Evolutionary conservation across 139 green algal genomes (phyloP).

Genomic region (Bryopsis sp.): DNA sequence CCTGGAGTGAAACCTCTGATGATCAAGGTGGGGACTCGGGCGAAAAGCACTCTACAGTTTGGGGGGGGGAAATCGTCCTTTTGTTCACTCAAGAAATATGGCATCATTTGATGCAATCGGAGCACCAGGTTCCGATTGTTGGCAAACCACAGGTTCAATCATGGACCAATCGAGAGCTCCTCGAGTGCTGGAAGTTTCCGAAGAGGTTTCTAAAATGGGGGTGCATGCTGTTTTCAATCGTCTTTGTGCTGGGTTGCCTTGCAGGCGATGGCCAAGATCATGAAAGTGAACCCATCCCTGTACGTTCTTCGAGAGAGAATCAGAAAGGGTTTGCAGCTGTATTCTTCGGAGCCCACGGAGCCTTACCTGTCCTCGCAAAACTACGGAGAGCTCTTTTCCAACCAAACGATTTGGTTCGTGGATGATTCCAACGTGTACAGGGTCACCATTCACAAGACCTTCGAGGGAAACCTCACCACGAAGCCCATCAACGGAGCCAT

Average conservation of each 20-base stretch:
- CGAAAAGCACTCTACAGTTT: neutral
- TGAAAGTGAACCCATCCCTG: constrained; percentile 97
- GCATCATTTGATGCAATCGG: neutral
- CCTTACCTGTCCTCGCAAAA: constrained; percentile 97
- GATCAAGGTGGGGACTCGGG: constrained; percentile 43
- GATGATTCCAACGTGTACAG: constrained; percentile 99
- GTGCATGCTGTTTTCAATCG: neutral
- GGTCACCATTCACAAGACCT: constrained; percentile 99
- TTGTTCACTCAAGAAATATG: neutral
- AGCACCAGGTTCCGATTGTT: neutral
- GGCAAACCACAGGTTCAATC: too few relatives aligned
- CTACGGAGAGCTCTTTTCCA: constrained; percentile 97
- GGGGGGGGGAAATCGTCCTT: neutral
- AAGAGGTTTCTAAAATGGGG: neutral
- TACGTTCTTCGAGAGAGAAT: constrained; percentile 98
- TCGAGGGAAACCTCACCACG: constrained; percentile 97
- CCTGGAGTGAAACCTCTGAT: constrained; percentile 92
- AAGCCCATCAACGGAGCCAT: constrained; percentile 99
- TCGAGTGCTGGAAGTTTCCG: too few relatives aligned
- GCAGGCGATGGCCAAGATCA: constrained; percentile 92
- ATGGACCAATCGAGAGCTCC: too few relatives aligned
- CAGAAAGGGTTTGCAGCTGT: constrained; percentile 97
- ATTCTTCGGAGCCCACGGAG: constrained; percentile 96
- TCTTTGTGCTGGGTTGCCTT: too few relatives aligned
- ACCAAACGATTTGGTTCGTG: constrained; percentile 99